Percentiles rank a stretch among this genome's conserved stretches.
Evolutionary conservation across 305 asterid genomes (phyloP).

Genomic region (Galium porrigens): DNA sequence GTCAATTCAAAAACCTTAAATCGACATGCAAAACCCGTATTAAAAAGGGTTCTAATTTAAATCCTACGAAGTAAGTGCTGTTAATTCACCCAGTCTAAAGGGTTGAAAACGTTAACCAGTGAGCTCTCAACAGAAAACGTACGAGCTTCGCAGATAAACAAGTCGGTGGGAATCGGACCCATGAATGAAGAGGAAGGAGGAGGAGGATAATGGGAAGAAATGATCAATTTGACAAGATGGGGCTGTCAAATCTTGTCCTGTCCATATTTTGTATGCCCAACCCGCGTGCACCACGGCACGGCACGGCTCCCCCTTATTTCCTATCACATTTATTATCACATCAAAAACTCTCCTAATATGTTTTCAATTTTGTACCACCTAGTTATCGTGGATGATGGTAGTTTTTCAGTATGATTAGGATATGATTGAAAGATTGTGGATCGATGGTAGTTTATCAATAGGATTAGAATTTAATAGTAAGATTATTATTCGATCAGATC

Average conservation of each 20-base stretch:
- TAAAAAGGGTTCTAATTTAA: not conserved
- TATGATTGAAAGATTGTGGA: too few relatives aligned
- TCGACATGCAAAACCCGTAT: not conserved
- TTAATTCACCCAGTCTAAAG: not conserved
- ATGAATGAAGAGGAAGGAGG: not conserved
- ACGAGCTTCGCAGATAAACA: not conserved
- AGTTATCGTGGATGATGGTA: too few relatives aligned
- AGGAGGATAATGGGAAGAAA: not conserved
- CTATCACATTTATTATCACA: not conserved
- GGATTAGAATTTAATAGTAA: too few relatives aligned
- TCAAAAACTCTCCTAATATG: too few relatives aligned
- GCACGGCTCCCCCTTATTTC: conserved; percentile 10
- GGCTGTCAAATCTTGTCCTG: conserved; percentile 8
- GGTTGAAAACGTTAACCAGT: not conserved
- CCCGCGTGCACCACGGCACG: conserved; percentile 22
- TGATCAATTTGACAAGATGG: conserved; percentile 5
- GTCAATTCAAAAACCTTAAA: not conserved
- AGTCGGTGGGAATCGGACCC: not conserved
- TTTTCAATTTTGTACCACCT: too few relatives aligned
- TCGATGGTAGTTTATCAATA: too few relatives aligned
- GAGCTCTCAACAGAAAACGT: not conserved
- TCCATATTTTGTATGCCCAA: conserved; percentile 1
- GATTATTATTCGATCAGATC: too few relatives aligned
- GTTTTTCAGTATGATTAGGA: too few relatives aligned
- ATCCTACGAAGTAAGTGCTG: not conserved